A percentile compares a stretch with the other conserved stretches of the same genome.
Conservation (phyloP, 2,329 filamentous ascomycete species). For the Pseudogymnoascus sp. region DNA sequence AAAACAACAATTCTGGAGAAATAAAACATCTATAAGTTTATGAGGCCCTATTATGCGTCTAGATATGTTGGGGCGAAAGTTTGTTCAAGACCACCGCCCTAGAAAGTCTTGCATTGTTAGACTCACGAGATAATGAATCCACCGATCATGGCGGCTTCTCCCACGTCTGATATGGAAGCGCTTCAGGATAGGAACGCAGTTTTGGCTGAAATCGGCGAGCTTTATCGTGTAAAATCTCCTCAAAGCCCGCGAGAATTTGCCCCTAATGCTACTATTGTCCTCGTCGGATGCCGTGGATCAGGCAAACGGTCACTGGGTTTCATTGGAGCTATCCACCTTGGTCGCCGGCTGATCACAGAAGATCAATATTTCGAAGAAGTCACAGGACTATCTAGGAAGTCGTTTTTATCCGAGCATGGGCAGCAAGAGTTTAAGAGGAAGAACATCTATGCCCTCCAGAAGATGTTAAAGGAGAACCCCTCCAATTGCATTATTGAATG, state of each 20-base stretch:
- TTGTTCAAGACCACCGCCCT: not conserved
- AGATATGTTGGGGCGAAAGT: conserved; percentile 5
- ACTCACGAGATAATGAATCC: not conserved
- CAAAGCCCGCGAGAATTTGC: conserved; percentile 32
- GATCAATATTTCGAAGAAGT: conserved; percentile 60
- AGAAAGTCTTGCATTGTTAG: not conserved
- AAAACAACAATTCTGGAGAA: not conserved
- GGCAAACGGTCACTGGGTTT: conserved; percentile 73
- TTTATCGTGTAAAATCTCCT: conserved; percentile 28
- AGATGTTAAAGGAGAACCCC: conserved; percentile 50
- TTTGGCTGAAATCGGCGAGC: conserved; percentile 8
- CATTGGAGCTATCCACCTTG: conserved; percentile 64
- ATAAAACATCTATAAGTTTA: conserved; percentile 3
- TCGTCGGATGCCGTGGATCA: conserved; percentile 66
- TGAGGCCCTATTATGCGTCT: not conserved
- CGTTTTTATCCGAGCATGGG: conserved; percentile 57
- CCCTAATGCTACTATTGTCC: conserved; percentile 58
- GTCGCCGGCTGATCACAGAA: conserved; percentile 59
- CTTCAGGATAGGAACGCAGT: conserved; percentile 4
- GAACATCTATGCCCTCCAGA: conserved; percentile 54
- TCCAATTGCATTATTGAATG: conserved; percentile 62
- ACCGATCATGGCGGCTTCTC: not conserved
- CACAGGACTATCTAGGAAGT: conserved; percentile 52
- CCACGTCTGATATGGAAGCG: not conserved
- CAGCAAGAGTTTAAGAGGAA: conserved; percentile 53